These are phyloP conservation scores for Cucumis melo DNA, from an alignment of 306 rosid genomes.

Conservation along the genomic window DNA sequence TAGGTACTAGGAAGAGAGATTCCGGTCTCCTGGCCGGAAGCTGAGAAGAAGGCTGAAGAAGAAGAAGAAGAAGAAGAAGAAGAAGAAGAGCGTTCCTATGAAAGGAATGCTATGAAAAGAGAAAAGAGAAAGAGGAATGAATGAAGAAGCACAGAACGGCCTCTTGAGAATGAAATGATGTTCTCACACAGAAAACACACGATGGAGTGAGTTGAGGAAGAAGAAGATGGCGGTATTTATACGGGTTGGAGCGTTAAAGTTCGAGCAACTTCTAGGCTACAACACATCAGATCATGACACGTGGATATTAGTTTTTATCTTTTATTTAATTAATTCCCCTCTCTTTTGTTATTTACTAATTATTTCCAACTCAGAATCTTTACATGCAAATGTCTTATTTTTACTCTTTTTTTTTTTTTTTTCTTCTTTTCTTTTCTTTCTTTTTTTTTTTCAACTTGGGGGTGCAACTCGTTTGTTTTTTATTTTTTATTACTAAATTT, in stretches of 20 bases:
- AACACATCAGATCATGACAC: slow-evolving; percentile 3
- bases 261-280: not conserved
- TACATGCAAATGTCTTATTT: not conserved
- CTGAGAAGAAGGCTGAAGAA: not conserved
- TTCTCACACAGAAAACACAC: not conserved
- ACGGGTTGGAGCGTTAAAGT: not conserved
- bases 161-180: not conserved
- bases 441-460: too few relatives aligned
- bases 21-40: not conserved
- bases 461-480: too few relatives aligned
- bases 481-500: too few relatives aligned
- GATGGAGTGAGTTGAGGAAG: not conserved
- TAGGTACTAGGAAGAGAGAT: not conserved
- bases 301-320: not conserved
- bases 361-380: not conserved
- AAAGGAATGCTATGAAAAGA: not conserved
- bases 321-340: not conserved
- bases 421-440: too few relatives aligned
- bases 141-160: not conserved
- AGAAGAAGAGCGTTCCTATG: not conserved
- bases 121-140: not conserved
- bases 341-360: not conserved
- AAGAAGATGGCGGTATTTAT: not conserved
- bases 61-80: not conserved
- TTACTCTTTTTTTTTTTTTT: not conserved